Percentiles rank a stretch among this genome's conserved stretches.
phyloP scores from a whole-genome alignment of 345 rosid species.

The Cardamine occulta region DNA sequence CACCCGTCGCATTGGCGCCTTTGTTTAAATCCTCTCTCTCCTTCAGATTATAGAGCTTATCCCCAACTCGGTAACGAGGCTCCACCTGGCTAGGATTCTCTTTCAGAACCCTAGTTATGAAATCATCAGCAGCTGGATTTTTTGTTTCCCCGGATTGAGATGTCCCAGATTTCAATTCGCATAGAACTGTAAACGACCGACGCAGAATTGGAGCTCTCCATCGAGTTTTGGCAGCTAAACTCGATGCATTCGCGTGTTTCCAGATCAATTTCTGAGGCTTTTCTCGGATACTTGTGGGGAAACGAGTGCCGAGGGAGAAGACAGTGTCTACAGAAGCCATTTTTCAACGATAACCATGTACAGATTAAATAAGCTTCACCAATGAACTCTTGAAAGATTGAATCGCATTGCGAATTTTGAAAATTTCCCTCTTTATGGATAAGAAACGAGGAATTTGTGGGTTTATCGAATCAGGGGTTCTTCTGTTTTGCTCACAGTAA shows the following conservation, averaged over 20 bases:
- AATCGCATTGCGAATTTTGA: slow-evolving; percentile 18
- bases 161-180: slow-evolving; percentile 44
- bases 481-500: not conserved
- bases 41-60: slow-evolving; percentile 60
- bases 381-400: not conserved
- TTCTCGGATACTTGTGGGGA: slow-evolving; percentile 43
- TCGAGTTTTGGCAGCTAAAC: slow-evolving; percentile 38
- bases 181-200: slow-evolving; percentile 57
- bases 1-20: slow-evolving; percentile 46
- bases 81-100: slow-evolving; percentile 89
- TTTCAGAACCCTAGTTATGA: slow-evolving; percentile 69
- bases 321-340: slow-evolving; percentile 59
- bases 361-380: not conserved
- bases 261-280: slow-evolving; percentile 29
- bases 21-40: slow-evolving; percentile 60
- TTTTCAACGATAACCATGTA: slow-evolving; percentile 21
- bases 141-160: slow-evolving; percentile 44
- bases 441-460: slow-evolving; percentile 2
- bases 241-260: slow-evolving; percentile 10
- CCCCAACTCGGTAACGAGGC: slow-evolving; percentile 63
- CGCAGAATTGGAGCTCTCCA: slow-evolving; percentile 49
- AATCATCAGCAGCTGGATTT: slow-evolving; percentile 53
- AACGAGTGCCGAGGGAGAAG: slow-evolving; percentile 50
- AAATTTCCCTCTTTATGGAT: not conserved
- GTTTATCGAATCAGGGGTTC: slow-evolving; percentile 5